These are phyloP conservation scores for Lactarius tabidus DNA, from an alignment of 768 basidiomycete species.

Conservation along the genomic window DNA sequence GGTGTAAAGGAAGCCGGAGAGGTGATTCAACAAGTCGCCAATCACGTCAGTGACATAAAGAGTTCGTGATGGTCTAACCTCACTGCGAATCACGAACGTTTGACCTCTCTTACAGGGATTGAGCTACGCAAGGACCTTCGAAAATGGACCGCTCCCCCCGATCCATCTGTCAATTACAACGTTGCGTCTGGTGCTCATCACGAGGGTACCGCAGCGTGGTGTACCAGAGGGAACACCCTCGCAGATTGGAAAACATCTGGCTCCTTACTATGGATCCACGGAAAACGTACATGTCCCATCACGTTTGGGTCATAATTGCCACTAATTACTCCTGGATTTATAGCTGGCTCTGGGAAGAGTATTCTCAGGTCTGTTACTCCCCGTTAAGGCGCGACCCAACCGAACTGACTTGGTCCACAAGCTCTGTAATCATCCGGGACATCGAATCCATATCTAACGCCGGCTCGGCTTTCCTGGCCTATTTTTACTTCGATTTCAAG, in stretches of 20 bases:
- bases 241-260: background rate
- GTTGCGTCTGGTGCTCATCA: background rate
- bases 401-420: background rate
- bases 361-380: background rate
- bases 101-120: background rate
- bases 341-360: background rate
- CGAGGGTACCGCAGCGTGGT: background rate
- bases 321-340: too few relatives aligned
- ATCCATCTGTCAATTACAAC: too few relatives aligned
- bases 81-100: background rate
- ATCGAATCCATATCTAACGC: background rate
- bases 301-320: too few relatives aligned
- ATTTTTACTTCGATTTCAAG: background rate
- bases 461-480: background rate
- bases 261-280: too few relatives aligned
- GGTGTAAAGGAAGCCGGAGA: background rate
- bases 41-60: background rate
- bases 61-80: background rate
- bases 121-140: background rate
- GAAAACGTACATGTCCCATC: too few relatives aligned
- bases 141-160: too few relatives aligned
- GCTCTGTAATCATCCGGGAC: background rate
- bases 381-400: background rate
- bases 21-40: background rate
- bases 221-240: background rate